A percentile compares a stretch with the other conserved stretches of the same genome.
Evolutionary conservation across 805 yeast genomes (phyloP).

Genomic region (Saturnispora gosingensis): DNA sequence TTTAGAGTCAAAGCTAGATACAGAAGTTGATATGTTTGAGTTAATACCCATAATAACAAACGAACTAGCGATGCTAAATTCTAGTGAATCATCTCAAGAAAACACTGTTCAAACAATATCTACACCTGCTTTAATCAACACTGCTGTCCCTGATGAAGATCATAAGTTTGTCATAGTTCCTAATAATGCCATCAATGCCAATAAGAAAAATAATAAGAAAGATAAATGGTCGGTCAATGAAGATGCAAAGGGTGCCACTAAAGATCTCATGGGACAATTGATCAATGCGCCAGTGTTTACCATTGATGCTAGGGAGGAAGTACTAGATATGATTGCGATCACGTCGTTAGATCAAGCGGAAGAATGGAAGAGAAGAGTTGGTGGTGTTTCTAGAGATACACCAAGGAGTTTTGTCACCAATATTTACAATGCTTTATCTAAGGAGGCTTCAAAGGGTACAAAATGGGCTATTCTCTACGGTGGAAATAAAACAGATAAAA

Average conservation of each 20-base stretch:
- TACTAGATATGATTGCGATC: slow-evolving; percentile 70
- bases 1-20: slow-evolving; percentile 48
- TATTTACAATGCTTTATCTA: slow-evolving; percentile 61
- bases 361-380: slow-evolving; percentile 77
- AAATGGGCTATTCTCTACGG: slow-evolving; percentile 72
- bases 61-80: slow-evolving; percentile 10
- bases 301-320: slow-evolving; percentile 77
- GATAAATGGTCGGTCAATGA: slow-evolving; percentile 75
- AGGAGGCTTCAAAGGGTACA: slow-evolving; percentile 64
- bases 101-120: not conserved
- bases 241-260: slow-evolving; percentile 54
- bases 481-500: slow-evolving; percentile 68
- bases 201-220: slow-evolving; percentile 61
- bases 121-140: not conserved
- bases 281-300: slow-evolving; percentile 64
- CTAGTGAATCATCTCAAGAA: slow-evolving; percentile 9
- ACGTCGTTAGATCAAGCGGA: slow-evolving; percentile 70
- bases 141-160: slow-evolving; percentile 6
- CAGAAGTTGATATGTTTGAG: slow-evolving; percentile 67
- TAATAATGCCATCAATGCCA: slow-evolving; percentile 74
- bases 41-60: slow-evolving; percentile 36
- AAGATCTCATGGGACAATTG: slow-evolving; percentile 42
- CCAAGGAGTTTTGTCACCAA: slow-evolving; percentile 74
- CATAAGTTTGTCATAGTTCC: slow-evolving; percentile 62
- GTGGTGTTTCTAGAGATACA: slow-evolving; percentile 67